phyloP scores from a whole-genome alignment of 306 rosid species.

The Cicer pinnatifidum region DNA sequence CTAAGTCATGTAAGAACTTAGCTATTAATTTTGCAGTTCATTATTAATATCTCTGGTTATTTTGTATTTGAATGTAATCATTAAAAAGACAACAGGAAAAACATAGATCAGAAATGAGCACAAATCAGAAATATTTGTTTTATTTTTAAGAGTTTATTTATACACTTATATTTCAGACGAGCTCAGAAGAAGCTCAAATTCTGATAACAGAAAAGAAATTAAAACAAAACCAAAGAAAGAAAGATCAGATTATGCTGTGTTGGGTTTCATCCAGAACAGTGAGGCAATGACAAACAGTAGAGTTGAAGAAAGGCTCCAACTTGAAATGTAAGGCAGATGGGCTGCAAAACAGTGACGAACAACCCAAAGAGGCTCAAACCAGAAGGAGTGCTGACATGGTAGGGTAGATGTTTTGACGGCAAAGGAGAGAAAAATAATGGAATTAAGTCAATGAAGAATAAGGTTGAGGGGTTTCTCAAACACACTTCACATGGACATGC shows the following conservation, averaged over 20 bases:
- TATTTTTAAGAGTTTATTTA: neutral
- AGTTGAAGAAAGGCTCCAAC: neutral
- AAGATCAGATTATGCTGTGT: neutral
- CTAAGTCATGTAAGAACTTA: neutral
- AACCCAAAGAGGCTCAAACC: neutral
- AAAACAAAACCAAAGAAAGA: neutral
- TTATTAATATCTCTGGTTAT: neutral
- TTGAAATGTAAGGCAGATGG: neutral
- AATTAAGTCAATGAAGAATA: too few species aligned
- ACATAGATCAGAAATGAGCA: neutral
- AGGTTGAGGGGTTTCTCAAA: too few species aligned
- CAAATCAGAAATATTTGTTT: neutral
- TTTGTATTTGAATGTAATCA: neutral
- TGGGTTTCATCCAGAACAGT: neutral
- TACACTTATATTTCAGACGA: neutral
- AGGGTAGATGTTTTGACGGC: neutral
- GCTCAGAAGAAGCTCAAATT: neutral
- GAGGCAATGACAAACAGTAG: neutral
- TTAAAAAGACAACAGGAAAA: neutral
- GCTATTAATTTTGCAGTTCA: neutral
- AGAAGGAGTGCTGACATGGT: neutral
- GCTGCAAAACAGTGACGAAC: conserved; percentile 1
- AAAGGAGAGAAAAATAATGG: neutral
- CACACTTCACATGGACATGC: too few species aligned
- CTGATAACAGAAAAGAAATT: neutral